Evolutionary conservation across 1,284 basidiomycete species (phyloP), one percentile per base, ranked within the genome.

Genomic region (Filobasidium uniguttulatum): DNA sequence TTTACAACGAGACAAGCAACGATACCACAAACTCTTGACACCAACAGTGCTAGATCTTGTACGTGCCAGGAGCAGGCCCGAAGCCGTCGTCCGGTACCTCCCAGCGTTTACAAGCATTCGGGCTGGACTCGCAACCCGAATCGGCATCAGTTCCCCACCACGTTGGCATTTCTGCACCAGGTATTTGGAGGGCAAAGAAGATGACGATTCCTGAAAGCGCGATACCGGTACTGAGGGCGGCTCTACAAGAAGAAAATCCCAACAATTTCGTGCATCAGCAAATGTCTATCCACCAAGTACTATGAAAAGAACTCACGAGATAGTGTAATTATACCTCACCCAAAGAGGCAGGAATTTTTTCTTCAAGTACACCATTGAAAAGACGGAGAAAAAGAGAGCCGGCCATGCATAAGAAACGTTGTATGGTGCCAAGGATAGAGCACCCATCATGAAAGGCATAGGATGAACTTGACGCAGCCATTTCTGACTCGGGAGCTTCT

Each of bases 121-220:
- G n/a, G n/a, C 20, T 23, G 14, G n/a, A 12, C 37, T 40, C n/a
- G 22, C 37, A 40, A 5, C 22, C 37, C 17, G 22, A 3, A 23
- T 40, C 37, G 3, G 37, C 5, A 4, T 22, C 28, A 29, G 90
- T 94, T 4, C 89, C 90, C n/a, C n/a, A n/a, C 86, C 88, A 90
- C 89, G 90, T 94, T 46, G 79, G 72, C 41, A 90, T 53, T 30
- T 56, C 56, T 12, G 83, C 53, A 44, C 74, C 77, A 0, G 86
- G 85, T 59, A 87, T 77, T 71, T 80, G 66, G 20, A 97, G 71
- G 23, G 80, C 77, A 59, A 93, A 82, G 75, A 96, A 97, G 53
- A 96, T 82, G 57, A 89, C 65, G 53, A 97, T 77, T 29, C 81
- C 73, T 33, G 77, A 75, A 20, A 88, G 64, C 28, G 83, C 76